These are phyloP conservation scores for Soucietia sequanensis DNA, from an alignment of 805 yeast species.

Conservation along the genomic window DNA sequence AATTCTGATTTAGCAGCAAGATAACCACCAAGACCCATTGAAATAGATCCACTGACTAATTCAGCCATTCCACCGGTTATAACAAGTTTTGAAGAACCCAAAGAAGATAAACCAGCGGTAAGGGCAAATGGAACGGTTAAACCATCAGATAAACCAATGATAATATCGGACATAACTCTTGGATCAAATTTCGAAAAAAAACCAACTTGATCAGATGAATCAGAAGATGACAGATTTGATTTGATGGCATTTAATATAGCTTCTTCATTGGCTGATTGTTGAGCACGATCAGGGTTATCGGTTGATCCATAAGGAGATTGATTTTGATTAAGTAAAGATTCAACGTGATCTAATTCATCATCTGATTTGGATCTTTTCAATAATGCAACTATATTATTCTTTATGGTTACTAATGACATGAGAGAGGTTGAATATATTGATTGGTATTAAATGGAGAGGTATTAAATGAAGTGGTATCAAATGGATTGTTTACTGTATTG, in stretches of 20 bases:
- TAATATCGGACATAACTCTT: conserved; percentile 88
- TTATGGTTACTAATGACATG: conserved; percentile 36
- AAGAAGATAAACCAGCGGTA: conserved; percentile 90
- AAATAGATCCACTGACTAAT: conserved; percentile 92
- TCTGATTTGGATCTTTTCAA: conserved; percentile 23
- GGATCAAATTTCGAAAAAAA: conserved; percentile 70
- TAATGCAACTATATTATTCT: conserved; percentile 32
- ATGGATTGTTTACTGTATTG: no score
- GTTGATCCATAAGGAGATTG: conserved; percentile 39
- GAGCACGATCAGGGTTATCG: conserved; percentile 32
- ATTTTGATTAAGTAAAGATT: conserved; percentile 30
- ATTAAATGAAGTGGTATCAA: no score
- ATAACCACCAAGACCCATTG: conserved; percentile 97
- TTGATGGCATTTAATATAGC: conserved; percentile 31
- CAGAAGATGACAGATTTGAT: conserved; percentile 21
- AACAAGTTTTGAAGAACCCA: conserved; percentile 86
- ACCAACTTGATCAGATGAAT: conserved; percentile 22
- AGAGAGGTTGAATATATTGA: no score
- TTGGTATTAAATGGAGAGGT: no score
- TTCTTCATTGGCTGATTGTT: conserved; percentile 36
- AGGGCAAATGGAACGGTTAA: conserved; percentile 98
- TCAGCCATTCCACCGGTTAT: conserved; percentile 99
- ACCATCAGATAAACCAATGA: conserved; percentile 94
- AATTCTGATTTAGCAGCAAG: conserved; percentile 90
- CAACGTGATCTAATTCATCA: conserved; percentile 29